Evolutionary conservation across 1,284 basidiomycete genomes (phyloP), one percentile per base, ranked within the genome.

Genomic region (Polyporus tsugae): DNA sequence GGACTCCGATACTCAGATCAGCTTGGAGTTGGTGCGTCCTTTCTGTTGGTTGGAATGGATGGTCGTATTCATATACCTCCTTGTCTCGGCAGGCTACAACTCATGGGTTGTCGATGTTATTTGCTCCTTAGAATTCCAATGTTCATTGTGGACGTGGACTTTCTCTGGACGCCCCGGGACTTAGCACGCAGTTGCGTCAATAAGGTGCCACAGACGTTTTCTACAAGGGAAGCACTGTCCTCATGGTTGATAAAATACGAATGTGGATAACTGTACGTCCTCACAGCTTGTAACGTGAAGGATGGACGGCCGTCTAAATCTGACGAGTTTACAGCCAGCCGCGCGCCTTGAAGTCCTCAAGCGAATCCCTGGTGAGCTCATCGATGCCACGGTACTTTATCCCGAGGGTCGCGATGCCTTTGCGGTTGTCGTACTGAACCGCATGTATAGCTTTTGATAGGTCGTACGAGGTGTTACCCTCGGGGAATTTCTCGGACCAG

Each of bases 371-470:
- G 11, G 82, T 78, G 15, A 75, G 80, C 68, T 87, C 79, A 64
- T 82, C 80, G 42, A 87, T 78, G 5, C 78, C 74, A 33, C 82
- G 81, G 73, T 84, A 87, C 67, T 82, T 80, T 52, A 88, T 70
- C 2, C 84, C 85, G 0, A 90, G 79, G 33, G 85, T 78, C 15
- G 78, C 78, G 62, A 80, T 76, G 6, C 80, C 81, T 70, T 87
- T 87, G 5, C 73, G 42, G 5, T 80, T 78, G 63, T 82, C 70
- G 63, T 77, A 82, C n/a, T 65, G 63, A 13, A 72, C 55, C 46
- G 70, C 44, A 66, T 80, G 57, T 76, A 82, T 70, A 81, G 80
- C 73, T 36, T 74, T 71, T 57, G 69, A 70, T 15, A 76, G 71
- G 19, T 74, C 67, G 49, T 74, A 75, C 1, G 75, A 70, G 29